Percentiles rank a stretch among this genome's conserved stretches.
These are phyloP conservation scores for Ettlia oleoabundans DNA, from an alignment of 139 green algal species.

Conservation along the genomic window DNA sequence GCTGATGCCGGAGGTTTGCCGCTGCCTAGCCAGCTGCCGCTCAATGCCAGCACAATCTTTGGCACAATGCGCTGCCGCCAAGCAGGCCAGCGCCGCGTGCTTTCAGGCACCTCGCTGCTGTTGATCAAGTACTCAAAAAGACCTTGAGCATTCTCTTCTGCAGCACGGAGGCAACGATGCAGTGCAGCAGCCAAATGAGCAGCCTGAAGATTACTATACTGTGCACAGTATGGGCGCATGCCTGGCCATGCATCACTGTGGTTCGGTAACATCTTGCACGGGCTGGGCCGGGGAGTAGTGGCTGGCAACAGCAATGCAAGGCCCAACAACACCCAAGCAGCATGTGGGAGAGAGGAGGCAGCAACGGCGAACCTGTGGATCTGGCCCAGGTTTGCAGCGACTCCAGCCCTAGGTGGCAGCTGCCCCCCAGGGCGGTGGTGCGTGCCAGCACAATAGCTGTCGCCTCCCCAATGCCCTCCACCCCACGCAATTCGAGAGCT, in stretches of 20 bases:
- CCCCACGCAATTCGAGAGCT: constrained; percentile 43
- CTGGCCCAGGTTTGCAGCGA: constrained; percentile 33
- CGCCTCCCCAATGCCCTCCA: constrained; percentile 55
- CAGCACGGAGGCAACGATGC: not conserved
- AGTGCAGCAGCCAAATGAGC: too few relatives aligned
- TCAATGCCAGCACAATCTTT: constrained; percentile 35
- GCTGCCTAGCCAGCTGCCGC: not conserved
- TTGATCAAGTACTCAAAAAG: constrained; percentile 21
- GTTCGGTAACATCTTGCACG: too few relatives aligned
- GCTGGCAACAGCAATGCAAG: too few relatives aligned
- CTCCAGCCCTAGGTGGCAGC: constrained; percentile 15
- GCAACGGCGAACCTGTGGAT: not conserved
- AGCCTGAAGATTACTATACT: too few relatives aligned
- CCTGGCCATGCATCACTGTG: not conserved
- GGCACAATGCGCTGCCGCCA: constrained; percentile 51
- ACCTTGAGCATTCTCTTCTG: not conserved
- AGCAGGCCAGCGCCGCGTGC: constrained; percentile 49
- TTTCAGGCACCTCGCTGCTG: constrained; percentile 49
- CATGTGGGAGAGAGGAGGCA: too few relatives aligned
- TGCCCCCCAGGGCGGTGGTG: constrained; percentile 41
- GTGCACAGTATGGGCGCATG: not conserved
- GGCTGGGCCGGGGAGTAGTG: too few relatives aligned
- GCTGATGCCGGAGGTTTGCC: not conserved
- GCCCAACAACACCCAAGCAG: too few relatives aligned
- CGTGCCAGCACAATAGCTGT: constrained; percentile 48